phyloP scores from a whole-genome alignment of 306 rosid species.

The Cucumis hystrix region DNA sequence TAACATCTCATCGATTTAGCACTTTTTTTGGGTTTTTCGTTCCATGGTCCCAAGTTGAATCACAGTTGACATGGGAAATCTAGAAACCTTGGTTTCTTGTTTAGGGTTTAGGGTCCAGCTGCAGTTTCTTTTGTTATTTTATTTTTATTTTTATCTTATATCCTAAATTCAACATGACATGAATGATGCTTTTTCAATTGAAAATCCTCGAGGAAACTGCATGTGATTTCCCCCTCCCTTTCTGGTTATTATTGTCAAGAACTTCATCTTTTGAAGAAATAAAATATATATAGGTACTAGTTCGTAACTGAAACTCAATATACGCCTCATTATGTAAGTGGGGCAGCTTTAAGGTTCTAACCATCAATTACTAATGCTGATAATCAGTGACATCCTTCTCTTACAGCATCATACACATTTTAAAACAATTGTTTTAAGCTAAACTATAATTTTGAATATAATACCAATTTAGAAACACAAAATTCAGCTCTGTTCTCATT shows the following conservation, averaged over 20 bases:
- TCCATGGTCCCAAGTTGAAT: constrained; percentile 1
- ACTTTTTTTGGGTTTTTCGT: neutral
- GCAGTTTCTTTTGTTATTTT: neutral
- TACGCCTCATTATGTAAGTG: neutral
- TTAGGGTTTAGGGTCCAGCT: no score
- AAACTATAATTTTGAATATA: no score
- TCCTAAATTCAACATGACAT: neutral
- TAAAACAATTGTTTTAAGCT: no score
- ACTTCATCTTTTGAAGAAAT: neutral
- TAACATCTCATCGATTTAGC: neutral
- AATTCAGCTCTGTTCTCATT: no score
- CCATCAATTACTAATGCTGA: no score
- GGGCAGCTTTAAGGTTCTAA: neutral
- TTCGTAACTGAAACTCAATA: neutral
- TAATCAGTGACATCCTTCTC: no score
- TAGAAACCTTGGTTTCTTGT: neutral
- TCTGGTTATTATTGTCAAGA: neutral
- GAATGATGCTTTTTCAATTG: neutral
- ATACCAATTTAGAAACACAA: no score
- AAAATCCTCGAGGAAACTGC: neutral
- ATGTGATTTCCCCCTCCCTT: neutral
- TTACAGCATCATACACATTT: no score
- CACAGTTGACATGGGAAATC: constrained; percentile 12
- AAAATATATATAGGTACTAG: neutral
- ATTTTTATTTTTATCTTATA: neutral